A percentile compares a stretch with the other conserved stretches of the same genome.
Evolutionary conservation across 1,284 basidiomycete species (phyloP).

Genomic region (Ceratobasidium sp.): DNA sequence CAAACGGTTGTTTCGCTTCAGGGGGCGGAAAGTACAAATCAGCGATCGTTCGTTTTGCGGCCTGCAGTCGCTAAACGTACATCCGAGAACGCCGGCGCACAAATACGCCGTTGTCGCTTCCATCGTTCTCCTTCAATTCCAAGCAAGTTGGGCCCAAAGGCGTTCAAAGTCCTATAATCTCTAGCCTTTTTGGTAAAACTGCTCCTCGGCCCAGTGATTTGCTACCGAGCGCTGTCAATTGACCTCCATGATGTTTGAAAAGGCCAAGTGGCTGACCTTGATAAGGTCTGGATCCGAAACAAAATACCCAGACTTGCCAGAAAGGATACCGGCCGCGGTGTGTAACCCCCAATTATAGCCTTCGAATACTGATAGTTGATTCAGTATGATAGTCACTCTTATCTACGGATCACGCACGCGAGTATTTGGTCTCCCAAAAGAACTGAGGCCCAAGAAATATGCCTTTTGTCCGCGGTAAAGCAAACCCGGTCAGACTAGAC

Average conservation of each 20-base stretch:
- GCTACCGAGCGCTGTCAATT: background rate
- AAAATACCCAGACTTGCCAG: background rate
- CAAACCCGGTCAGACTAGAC: background rate
- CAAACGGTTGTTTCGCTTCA: constrained; percentile 13
- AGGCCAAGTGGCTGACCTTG: background rate
- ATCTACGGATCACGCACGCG: background rate
- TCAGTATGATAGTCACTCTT: background rate
- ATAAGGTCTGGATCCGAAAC: constrained; percentile 4
- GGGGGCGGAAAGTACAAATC: background rate
- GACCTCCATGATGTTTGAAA: background rate
- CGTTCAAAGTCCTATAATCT: background rate
- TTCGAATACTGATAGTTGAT: background rate
- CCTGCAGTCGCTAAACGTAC: background rate
- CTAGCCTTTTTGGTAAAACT: constrained; percentile 3
- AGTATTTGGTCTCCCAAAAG: constrained; percentile 1
- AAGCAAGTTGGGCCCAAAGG: constrained; percentile 9
- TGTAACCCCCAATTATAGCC: background rate
- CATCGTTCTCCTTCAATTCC: constrained; percentile 3
- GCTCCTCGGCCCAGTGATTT: background rate
- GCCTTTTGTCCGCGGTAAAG: background rate
- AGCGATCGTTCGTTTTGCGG: background rate
- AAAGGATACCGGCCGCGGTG: background rate
- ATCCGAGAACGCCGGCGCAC: constrained; percentile 23
- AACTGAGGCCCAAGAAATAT: background rate
- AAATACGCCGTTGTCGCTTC: constrained; percentile 23